phyloP scores from a whole-genome alignment of 108 stramenopile genomes.

The Skeletonema marinoi region DNA sequence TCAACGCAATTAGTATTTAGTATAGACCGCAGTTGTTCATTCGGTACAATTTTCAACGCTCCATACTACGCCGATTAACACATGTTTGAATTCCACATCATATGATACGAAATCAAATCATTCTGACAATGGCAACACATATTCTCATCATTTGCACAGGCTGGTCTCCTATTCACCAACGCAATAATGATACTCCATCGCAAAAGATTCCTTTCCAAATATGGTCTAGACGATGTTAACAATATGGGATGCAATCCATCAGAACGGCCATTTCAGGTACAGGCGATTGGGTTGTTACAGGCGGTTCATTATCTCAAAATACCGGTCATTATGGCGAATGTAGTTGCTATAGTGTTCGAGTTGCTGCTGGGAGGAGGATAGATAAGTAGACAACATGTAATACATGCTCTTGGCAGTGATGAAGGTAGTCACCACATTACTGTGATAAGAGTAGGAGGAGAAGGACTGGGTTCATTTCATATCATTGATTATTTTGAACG shows the following conservation, averaged over 20 bases:
- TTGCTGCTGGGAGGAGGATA: slow-evolving; percentile 75
- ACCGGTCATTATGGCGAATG: slow-evolving; percentile 78
- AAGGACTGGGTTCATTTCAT: background rate
- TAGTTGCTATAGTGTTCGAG: slow-evolving; percentile 82
- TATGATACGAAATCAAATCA: no score
- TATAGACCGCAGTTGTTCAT: background rate
- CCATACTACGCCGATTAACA: background rate
- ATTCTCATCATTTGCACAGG: slow-evolving; percentile 33
- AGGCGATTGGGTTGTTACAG: slow-evolving; percentile 73
- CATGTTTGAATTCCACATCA: no score
- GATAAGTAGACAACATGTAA: background rate
- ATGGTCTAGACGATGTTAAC: slow-evolving; percentile 79
- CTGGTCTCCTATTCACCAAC: slow-evolving; percentile 79
- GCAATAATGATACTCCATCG: slow-evolving; percentile 78
- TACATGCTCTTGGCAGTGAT: background rate
- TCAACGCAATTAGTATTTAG: background rate
- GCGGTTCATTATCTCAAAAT: slow-evolving; percentile 87
- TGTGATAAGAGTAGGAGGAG: background rate
- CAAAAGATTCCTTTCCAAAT: slow-evolving; percentile 78
- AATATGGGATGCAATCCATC: slow-evolving; percentile 48
- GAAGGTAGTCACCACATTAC: background rate
- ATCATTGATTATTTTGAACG: background rate
- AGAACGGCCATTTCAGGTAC: slow-evolving; percentile 61
- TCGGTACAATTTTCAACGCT: background rate
- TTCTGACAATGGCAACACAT: background rate